phyloP scores from a whole-genome alignment of 371 early-diverging fungal genomes.

The Mortierella sp. region DNA sequence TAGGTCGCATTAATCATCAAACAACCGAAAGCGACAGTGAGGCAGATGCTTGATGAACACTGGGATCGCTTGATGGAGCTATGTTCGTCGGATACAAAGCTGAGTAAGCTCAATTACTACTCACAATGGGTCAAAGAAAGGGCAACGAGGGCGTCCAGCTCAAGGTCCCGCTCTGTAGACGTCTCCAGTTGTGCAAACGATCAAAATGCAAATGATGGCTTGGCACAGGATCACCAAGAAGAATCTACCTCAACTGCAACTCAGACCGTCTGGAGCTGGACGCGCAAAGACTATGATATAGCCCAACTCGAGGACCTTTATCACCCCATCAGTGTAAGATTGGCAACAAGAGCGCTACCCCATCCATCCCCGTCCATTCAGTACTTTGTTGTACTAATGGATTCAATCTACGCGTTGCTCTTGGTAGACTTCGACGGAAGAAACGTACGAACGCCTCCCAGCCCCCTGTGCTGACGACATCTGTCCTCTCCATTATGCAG shows the following conservation, averaged over 20 bases:
- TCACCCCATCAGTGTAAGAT: no score
- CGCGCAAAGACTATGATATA: no score
- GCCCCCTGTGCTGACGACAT: slow-evolving; percentile 29
- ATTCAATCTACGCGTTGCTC: no score
- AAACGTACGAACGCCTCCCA: slow-evolving; percentile 23
- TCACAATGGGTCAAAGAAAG: slow-evolving; percentile 5
- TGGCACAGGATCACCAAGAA: no score
- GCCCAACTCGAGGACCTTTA: no score
- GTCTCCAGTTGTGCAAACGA: background rate
- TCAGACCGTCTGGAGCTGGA: no score
- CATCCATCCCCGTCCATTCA: no score
- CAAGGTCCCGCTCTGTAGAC: no score
- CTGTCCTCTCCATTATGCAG: slow-evolving; percentile 17
- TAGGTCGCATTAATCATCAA: slow-evolving; percentile 13
- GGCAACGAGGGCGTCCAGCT: background rate
- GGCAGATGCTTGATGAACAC: slow-evolving; percentile 1
- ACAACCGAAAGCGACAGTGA: slow-evolving; percentile 10
- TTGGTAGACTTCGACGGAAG: background rate
- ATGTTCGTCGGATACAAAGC: slow-evolving; percentile 7
- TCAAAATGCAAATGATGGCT: background rate
- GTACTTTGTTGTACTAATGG: no score
- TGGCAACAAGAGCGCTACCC: no score
- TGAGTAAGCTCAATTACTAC: slow-evolving; percentile 15
- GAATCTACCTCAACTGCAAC: no score
- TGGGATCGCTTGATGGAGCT: slow-evolving; percentile 17